Evolutionary conservation across 225 moss, liverwort and hornwort species (phyloP).

Genomic region (Polytrichum formosum): DNA sequence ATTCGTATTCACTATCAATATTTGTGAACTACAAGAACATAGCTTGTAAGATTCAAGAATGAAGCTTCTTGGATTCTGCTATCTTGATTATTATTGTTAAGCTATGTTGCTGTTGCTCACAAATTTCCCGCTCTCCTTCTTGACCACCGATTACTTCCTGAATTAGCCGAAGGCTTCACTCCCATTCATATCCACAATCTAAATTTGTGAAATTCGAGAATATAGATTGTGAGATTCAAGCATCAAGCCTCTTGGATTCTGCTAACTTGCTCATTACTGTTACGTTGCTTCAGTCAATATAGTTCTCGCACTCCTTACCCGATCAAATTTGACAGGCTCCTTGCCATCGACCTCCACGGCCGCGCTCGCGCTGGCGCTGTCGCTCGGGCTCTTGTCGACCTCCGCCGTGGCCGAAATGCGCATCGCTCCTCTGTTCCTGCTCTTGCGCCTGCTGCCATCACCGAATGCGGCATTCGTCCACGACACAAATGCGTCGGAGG

Average conservation of each 20-base stretch:
- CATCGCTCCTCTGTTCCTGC: constrained; percentile 11
- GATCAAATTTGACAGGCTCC: constrained; percentile 49
- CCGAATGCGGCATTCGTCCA: background rate
- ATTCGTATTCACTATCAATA: too few relatives aligned
- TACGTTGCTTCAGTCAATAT: background rate
- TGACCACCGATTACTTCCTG: background rate
- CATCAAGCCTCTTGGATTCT: too few relatives aligned
- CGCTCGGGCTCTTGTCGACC: constrained; percentile 23
- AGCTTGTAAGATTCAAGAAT: too few relatives aligned
- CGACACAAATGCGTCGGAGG: background rate
- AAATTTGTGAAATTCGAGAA: constrained; percentile 6
- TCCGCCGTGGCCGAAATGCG: constrained; percentile 34
- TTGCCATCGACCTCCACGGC: constrained; percentile 7
- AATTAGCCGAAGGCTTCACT: constrained; percentile 1
- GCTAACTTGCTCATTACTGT: too few relatives aligned
- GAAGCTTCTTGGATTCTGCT: too few relatives aligned
- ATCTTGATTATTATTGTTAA: too few relatives aligned
- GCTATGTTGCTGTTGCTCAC: background rate
- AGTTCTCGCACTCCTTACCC: constrained; percentile 20
- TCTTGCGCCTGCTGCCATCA: background rate
- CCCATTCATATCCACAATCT: background rate
- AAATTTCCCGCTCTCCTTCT: background rate
- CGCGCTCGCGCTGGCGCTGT: constrained; percentile 15
- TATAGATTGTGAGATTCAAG: background rate
- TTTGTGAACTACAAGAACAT: too few relatives aligned